Evolutionary conservation across 2,329 filamentous ascomycete species (phyloP), one percentile per base, ranked within the genome.

Genomic region (Stachybotrys echinatus): DNA sequence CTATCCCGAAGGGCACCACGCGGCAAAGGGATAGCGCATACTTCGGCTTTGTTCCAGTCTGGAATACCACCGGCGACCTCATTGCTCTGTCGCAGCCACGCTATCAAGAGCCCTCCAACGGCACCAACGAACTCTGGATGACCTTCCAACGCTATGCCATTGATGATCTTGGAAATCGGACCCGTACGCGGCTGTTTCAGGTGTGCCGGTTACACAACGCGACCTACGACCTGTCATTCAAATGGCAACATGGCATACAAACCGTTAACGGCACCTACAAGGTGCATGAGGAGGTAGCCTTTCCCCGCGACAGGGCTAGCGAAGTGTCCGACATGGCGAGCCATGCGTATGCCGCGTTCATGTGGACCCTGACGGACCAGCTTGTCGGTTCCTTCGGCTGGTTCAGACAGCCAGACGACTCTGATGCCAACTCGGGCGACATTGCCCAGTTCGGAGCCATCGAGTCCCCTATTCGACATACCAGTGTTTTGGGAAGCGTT

Each of bases 111-210:
- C 45, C 45, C 14, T 50, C 45, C 10, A 43, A 23, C 18, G 40
- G 38, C 2, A 31, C 21, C n/a, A 50, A 50, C 23, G 49, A 50
- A 45, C 27, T 50, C 6, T 50, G 49, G 49, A 48, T 50, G 49
- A 48, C 45, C 6, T 50, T 50, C n/a, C 49, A 50, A 40, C 49
- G 49, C 14, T 48, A 44, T 23, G 18, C n/a, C 1, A 8, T 44
- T n/a, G 34, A 48, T 14, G 37, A 23, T 17, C 37, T 17, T 7
- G 49, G 45, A 7, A 18, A 44, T 7, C 49, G 49, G 2, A 39
- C 19, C 12, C 49, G 49, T 7, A 44, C 23, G 18, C 17, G 49
- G 22, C n/a, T 45, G 1, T 21, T 34, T 19, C 45, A 50, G 12
- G 49, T 50, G 12, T 50, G 49, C 14, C 45, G 45, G 10, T 20